Evolutionary conservation across 345 rosid species (phyloP).

Genomic region (Gossypium australe): DNA sequence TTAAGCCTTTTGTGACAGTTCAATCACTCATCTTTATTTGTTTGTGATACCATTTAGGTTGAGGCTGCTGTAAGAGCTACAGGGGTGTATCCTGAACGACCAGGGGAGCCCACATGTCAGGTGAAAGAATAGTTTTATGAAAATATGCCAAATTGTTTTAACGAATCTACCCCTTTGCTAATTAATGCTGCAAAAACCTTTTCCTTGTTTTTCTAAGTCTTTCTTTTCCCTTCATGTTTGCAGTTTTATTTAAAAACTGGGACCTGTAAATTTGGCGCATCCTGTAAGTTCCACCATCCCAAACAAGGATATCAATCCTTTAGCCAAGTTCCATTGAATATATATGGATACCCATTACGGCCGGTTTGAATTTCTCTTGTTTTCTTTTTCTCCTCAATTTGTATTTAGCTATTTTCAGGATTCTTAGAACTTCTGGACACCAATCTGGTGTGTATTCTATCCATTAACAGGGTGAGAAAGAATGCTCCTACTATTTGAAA

Average conservation of each 20-base stretch:
- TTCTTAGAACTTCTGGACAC: neutral
- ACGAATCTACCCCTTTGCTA: neutral
- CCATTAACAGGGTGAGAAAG: slow-evolving; percentile 71
- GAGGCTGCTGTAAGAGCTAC: slow-evolving; percentile 75
- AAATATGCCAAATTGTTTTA: neutral
- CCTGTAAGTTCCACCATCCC: slow-evolving; percentile 97
- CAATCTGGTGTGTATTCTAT: slow-evolving; percentile 21
- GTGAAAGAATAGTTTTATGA: slow-evolving; percentile 25
- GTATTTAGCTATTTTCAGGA: neutral
- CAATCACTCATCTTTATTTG: slow-evolving; percentile 1
- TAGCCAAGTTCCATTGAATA: slow-evolving; percentile 58
- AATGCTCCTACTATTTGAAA: slow-evolving; percentile 88
- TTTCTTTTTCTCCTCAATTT: slow-evolving; percentile 1
- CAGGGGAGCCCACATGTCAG: slow-evolving; percentile 87
- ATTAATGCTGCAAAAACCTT: neutral
- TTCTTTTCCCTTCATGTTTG: slow-evolving; percentile 7
- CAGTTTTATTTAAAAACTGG: slow-evolving; percentile 88
- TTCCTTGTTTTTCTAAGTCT: neutral
- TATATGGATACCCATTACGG: slow-evolving; percentile 73
- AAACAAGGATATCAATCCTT: slow-evolving; percentile 65
- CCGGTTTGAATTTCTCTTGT: slow-evolving; percentile 40
- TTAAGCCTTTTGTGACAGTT: neutral
- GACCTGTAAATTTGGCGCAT: slow-evolving; percentile 90
- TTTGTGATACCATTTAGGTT: slow-evolving; percentile 33
- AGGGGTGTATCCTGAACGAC: slow-evolving; percentile 80